Evolutionary conservation across 2,329 filamentous ascomycete species (phyloP), one percentile per base, ranked within the genome.

Genomic region (Parafenestella ontariensis): DNA sequence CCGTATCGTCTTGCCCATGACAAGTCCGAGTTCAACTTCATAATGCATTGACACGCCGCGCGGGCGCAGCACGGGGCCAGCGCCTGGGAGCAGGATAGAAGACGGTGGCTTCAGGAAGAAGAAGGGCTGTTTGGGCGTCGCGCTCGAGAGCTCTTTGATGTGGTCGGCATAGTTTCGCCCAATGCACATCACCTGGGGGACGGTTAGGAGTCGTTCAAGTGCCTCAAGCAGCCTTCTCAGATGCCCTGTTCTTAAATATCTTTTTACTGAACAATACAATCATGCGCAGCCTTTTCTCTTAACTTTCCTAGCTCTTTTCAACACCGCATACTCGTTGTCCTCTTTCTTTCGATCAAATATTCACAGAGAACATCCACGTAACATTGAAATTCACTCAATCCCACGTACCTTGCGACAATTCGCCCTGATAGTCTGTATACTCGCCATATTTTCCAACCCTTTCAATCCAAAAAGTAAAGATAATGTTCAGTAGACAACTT

Each of bases 161-260:
- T 99, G 95, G 77, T 96, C 95, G 70, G 93, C 94, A 83, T 97
- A 99, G 82, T 99, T 96, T 69, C 95, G 87, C 66, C 92, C 92
- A 73, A 98, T 96, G 79, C 94, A 97, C 74, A 96, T 89, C 50
- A 96, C 86, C 82, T 96, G 37, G 18, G 5, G 0, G 9, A 4
- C 34, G 54, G 47, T 64, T 48, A 64, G 61, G 28, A 3, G 41
- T 46, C 20, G 23, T 18, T 24, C 7, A 17, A 33, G 15, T 5
- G 13, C 31, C 31, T 15, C 8, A 3, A 17, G 17, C 3, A 15
- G 13, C 8, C 8, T 15, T 34, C 31, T 34, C 15, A 4, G 2
- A n/a, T 17, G 3, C 9, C 9, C 24, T 15, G 8, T 31, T 10
- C 3, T 3, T 31, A 6, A 10, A 6, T 34, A n/a, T 34, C 31